phyloP scores from a whole-genome alignment of 2,329 filamentous ascomycete genomes.

The Scedosporium boydii region DNA sequence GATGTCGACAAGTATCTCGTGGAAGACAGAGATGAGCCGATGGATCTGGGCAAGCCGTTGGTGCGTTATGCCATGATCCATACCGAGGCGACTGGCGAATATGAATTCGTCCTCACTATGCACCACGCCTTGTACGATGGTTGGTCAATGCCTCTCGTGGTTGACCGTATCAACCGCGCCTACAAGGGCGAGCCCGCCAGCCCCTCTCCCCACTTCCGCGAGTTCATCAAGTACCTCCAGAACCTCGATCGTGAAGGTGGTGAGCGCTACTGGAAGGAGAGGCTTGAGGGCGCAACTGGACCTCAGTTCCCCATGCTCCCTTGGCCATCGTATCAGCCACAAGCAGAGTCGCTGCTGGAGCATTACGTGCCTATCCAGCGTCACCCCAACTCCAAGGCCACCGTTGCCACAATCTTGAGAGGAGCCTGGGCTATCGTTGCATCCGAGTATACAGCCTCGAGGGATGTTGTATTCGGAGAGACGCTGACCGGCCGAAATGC shows the following conservation, averaged over 20 bases:
- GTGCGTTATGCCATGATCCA: constrained; percentile 34
- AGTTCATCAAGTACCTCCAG: constrained; percentile 38
- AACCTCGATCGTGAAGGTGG: constrained; percentile 27
- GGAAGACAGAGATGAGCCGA: constrained; percentile 26
- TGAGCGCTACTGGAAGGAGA: constrained; percentile 35
- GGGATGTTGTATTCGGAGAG: constrained; percentile 49
- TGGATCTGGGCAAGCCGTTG: constrained; percentile 35
- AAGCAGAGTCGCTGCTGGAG: constrained; percentile 43
- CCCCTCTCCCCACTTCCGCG: constrained; percentile 24
- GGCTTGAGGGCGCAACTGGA: constrained; percentile 32
- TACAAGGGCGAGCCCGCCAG: constrained; percentile 25
- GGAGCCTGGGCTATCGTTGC: constrained; percentile 49
- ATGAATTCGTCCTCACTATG: constrained; percentile 41
- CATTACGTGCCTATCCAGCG: constrained; percentile 33
- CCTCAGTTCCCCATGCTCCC: constrained; percentile 40
- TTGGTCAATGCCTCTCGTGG: constrained; percentile 42
- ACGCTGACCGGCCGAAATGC: constrained; percentile 48
- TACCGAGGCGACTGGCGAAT: constrained; percentile 19
- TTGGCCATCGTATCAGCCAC: constrained; percentile 35
- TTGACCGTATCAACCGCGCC: constrained; percentile 36
- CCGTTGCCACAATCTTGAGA: constrained; percentile 46
- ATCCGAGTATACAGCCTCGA: constrained; percentile 39
- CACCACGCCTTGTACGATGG: constrained; percentile 50
- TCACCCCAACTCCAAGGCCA: constrained; percentile 28
- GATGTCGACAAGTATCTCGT: constrained; percentile 30